Percentiles rank a stretch among this genome's conserved stretches.
Evolutionary conservation across 2,329 filamentous ascomycete genomes (phyloP).

Genomic region (Xylariaceae sp.): DNA sequence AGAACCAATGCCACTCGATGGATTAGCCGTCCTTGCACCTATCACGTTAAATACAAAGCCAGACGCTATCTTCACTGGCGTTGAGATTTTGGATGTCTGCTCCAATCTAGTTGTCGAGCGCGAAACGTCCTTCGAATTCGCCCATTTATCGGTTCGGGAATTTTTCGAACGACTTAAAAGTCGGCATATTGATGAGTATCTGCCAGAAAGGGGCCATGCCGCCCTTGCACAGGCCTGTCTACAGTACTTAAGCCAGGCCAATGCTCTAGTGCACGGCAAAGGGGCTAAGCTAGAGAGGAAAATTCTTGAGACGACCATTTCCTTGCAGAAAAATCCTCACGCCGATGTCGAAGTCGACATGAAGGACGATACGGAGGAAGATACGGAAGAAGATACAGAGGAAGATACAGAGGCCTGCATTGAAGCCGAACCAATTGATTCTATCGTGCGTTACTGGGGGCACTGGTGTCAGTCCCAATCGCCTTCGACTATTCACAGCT

Average conservation of each 20-base stretch:
- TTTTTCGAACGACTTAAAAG: not conserved
- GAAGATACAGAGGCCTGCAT: too few relatives aligned
- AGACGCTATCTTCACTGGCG: not conserved
- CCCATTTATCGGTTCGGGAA: conserved; percentile 8
- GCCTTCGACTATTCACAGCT: too few relatives aligned
- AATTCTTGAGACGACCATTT: too few relatives aligned
- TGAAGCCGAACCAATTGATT: too few relatives aligned
- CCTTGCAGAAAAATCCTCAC: too few relatives aligned
- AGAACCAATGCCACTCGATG: not conserved
- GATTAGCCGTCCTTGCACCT: not conserved
- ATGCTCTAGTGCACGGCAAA: not conserved
- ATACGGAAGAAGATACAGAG: too few relatives aligned
- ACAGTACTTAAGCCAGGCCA: not conserved
- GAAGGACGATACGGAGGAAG: too few relatives aligned
- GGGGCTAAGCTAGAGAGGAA: too few relatives aligned
- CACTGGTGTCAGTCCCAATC: too few relatives aligned
- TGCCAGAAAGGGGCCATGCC: not conserved
- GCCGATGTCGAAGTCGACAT: too few relatives aligned
- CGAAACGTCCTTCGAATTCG: not conserved
- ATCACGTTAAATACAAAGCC: not conserved
- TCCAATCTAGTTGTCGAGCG: not conserved
- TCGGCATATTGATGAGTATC: not conserved
- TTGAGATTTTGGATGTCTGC: conserved; percentile 2
- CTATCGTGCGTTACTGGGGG: too few relatives aligned
- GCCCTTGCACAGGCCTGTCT: conserved; percentile 1